Base-by-base conservation (phyloP, 148 eudicot genomes). In the Persicaria tinctoria region DNA sequence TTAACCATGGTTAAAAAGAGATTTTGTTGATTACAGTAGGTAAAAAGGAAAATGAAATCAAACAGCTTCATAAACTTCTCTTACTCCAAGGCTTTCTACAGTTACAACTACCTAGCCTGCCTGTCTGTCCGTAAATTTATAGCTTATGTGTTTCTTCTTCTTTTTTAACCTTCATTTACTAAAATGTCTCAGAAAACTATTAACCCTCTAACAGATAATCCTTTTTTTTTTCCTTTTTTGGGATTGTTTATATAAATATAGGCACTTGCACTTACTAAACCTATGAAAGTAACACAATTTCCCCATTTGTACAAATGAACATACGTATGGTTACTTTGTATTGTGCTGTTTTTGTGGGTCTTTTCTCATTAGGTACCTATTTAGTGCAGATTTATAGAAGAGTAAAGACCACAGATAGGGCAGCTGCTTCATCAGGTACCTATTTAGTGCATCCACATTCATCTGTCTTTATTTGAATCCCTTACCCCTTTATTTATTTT, bases 361-460 rank as follows among this genome's bases (percentile, higher is more conserved):
- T 3, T 64, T 32, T 64, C 69, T 32, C 46, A 64, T 64, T 12
- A 6, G 11, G 1, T 1, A 23, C 23, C 17, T 20, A 63, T 64
- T 64, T 46, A 46, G 51, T 51, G 84, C 86, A 91, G 96, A 91
- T 91, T 97, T 94, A 90, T 84, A 84, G 98, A 63, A 94, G 97
- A 16, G 93, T 94, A 70, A 94, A 94, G 80, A 91, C 97, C 46
- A 94, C 98, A 47, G 97, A 88, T 83, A 85, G 93, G 81, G 88
- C 97, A 45, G 88, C 92, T 51, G 92, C 89, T 80, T 84, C 91
- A 74, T 85, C 97, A 78, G 98, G 98, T 94, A 72, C 51, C 70
- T n/a, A 48, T 46, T 75, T 64, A 38, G n/a, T n/a, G n/a, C 70
- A 64, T 64, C 46, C 70, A 64, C 70, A 64, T 64, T 64, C 70